Evolutionary conservation across 257 asterid species (phyloP).

Genomic region (Phtheirospermum japonicum): DNA sequence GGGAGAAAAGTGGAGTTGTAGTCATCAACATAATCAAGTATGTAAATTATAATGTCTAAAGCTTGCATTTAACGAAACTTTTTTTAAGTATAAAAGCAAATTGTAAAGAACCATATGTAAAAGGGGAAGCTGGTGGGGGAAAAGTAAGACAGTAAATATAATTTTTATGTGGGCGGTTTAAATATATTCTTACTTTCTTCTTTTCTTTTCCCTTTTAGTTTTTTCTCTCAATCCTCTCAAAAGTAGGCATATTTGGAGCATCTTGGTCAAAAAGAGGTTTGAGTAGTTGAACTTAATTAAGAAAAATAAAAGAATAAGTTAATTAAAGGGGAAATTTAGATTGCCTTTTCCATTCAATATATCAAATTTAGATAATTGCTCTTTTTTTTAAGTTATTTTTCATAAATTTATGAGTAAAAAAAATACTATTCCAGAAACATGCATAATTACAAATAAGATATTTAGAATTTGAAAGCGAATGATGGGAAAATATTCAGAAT

Average conservation of each 20-base stretch:
- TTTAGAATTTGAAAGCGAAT: no score
- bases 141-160: constrained; percentile 27
- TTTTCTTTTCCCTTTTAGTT: background rate
- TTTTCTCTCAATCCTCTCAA: background rate
- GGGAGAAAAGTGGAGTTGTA: background rate
- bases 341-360: background rate
- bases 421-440: no score
- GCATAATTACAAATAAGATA: no score
- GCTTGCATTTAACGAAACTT: constrained; percentile 28
- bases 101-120: constrained; percentile 3
- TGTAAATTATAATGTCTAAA: constrained; percentile 29
- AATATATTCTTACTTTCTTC: no score
- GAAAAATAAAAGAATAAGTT: background rate
- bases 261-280: constrained; percentile 28
- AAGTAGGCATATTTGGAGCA: constrained; percentile 24
- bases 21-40: constrained; percentile 22
- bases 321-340: background rate
- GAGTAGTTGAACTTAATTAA: background rate
- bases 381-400: no score
- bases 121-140: constrained; percentile 27
- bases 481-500: no score
- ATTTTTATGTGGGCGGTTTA: no score
- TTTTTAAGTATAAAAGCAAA: constrained; percentile 2
- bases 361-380: no score
- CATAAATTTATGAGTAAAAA: no score